Conservation (phyloP, 2,329 filamentous ascomycete species). For the Ciborinia camelliae region DNA sequence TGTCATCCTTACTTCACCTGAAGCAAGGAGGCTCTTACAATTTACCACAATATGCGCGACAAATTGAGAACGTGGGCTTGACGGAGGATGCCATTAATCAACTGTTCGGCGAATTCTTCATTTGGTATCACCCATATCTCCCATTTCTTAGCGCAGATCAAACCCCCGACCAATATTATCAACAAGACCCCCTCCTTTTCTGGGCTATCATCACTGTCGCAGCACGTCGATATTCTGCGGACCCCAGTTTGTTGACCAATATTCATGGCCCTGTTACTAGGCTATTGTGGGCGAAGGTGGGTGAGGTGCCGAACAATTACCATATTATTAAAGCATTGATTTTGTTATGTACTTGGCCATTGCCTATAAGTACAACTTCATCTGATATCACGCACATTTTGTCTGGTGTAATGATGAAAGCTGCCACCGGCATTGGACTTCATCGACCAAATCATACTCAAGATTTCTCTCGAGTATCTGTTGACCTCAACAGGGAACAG, state of each 20-base stretch:
- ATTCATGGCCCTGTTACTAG: slow-evolving; percentile 66
- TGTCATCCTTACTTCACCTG: slow-evolving; percentile 62
- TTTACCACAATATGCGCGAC: slow-evolving; percentile 36
- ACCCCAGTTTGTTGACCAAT: slow-evolving; percentile 58
- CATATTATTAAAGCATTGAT: slow-evolving; percentile 79
- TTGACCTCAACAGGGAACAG: slow-evolving; percentile 75
- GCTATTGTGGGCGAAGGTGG: slow-evolving; percentile 73
- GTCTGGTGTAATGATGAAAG: slow-evolving; percentile 82
- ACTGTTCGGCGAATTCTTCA: slow-evolving; percentile 73
- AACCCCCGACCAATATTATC: slow-evolving; percentile 69
- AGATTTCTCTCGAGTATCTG: slow-evolving; percentile 73
- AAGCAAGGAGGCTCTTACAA: slow-evolving; percentile 59
- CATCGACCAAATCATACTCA: slow-evolving; percentile 79
- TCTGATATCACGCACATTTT: slow-evolving; percentile 76
- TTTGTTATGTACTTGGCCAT: slow-evolving; percentile 75
- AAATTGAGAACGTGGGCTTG: slow-evolving; percentile 59
- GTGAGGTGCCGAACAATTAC: slow-evolving; percentile 73
- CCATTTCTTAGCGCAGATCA: slow-evolving; percentile 68
- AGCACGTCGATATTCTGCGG: slow-evolving; percentile 63
- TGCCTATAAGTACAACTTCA: slow-evolving; percentile 77
- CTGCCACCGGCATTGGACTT: slow-evolving; percentile 77
- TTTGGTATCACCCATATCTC: slow-evolving; percentile 72
- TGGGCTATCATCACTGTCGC: slow-evolving; percentile 79
- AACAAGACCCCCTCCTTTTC: slow-evolving; percentile 77
- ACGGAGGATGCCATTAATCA: slow-evolving; percentile 60